Conservation (phyloP, 768 basidiomycete species). For the Leccinum olivaceopallidum region DNA sequence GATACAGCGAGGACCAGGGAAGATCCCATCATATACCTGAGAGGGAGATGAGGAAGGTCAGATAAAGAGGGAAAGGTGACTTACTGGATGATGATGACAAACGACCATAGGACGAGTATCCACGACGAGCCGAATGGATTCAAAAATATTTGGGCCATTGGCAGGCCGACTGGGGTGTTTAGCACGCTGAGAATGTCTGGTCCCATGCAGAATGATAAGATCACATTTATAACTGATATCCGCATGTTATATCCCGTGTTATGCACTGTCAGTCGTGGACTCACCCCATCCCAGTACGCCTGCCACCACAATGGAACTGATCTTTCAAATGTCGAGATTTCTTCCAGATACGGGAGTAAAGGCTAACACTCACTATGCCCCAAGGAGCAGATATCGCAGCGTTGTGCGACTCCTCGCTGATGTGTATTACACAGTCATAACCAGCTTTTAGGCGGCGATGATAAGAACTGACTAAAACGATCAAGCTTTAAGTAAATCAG, state of each 20-base stretch:
- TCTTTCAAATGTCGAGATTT: constrained; percentile 7
- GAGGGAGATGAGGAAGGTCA: neutral
- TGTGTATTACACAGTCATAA: constrained; percentile 45
- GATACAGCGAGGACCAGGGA: constrained; percentile 43
- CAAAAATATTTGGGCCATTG: constrained; percentile 39
- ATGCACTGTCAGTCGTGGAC: neutral
- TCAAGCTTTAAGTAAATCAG: constrained; percentile 25
- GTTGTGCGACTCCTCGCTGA: constrained; percentile 54
- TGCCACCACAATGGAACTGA: constrained; percentile 40
- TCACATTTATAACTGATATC: constrained; percentile 47
- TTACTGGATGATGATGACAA: no score
- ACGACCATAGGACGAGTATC: constrained; percentile 34
- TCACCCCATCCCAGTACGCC: constrained; percentile 48
- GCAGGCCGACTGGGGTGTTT: constrained; percentile 34
- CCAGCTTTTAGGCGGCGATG: constrained; percentile 23
- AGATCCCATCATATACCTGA: constrained; percentile 47
- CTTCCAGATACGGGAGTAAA: neutral
- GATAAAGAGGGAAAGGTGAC: neutral
- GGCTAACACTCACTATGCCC: constrained; percentile 45
- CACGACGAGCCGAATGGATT: constrained; percentile 42
- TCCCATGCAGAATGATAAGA: constrained; percentile 59
- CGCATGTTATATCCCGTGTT: neutral
- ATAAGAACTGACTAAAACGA: constrained; percentile 33
- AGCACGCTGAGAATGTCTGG: constrained; percentile 41
- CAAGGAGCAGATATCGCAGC: constrained; percentile 55